Percentiles rank a stretch among this genome's conserved stretches.
These are phyloP conservation scores for Eucalyptus cladocalyx DNA, from an alignment of 345 rosid genomes.

Conservation along the genomic window DNA sequence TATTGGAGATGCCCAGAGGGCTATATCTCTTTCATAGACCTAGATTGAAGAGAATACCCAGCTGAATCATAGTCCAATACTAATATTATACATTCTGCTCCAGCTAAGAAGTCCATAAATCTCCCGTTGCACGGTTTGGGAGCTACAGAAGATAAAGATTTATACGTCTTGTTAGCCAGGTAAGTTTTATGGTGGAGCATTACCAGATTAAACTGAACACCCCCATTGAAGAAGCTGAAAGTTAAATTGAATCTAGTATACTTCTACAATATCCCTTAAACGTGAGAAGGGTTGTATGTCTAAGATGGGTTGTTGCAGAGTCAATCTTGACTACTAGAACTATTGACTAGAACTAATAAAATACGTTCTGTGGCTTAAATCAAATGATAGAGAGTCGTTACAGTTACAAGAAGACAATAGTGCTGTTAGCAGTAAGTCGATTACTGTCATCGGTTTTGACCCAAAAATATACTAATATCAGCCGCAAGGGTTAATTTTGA, in stretches of 20 bases:
- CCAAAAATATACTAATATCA: background rate
- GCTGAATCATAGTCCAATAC: background rate
- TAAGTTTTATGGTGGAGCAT: background rate
- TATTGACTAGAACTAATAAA: background rate
- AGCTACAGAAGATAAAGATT: background rate
- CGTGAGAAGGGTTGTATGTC: background rate
- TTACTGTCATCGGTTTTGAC: background rate
- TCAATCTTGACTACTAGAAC: background rate
- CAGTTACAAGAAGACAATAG: background rate
- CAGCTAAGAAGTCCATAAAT: background rate
- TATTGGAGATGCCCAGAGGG: background rate
- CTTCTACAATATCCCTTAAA: background rate
- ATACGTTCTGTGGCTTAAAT: background rate
- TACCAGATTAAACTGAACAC: background rate
- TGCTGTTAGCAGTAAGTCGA: background rate
- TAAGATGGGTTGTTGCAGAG: background rate
- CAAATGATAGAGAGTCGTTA: background rate
- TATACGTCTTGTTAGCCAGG: background rate
- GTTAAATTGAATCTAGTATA: background rate
- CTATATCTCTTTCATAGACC: background rate
- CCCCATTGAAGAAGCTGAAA: background rate
- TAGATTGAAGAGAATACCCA: background rate
- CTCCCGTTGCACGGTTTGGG: background rate
- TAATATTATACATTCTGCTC: background rate
- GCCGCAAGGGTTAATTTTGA: background rate